A percentile compares a stretch with the other conserved stretches of the same genome.
Conservation (phyloP, 2,329 filamentous ascomycete genomes). For the Gnomoniopsis smithogilvyi region DNA sequence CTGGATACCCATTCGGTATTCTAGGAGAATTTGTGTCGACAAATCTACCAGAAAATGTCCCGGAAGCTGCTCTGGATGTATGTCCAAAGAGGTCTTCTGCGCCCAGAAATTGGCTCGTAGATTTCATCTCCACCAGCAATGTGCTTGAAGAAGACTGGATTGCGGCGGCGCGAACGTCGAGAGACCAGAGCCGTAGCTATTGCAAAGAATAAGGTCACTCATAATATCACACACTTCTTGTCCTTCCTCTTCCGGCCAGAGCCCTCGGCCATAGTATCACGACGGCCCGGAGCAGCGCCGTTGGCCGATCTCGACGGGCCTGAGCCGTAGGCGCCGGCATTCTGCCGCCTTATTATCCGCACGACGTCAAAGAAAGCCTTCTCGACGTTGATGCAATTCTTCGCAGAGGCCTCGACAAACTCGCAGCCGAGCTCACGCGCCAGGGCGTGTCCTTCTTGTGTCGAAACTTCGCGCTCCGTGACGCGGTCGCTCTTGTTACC, state of each 20-base stretch:
- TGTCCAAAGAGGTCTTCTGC: neutral
- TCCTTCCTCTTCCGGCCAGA: conserved; percentile 28
- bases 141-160: neutral
- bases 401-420: conserved; percentile 94
- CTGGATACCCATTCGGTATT: neutral
- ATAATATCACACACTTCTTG: conserved; percentile 42
- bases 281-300: conserved; percentile 25
- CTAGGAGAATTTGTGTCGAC: neutral
- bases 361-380: conserved; percentile 99
- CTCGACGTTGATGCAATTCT: conserved; percentile 97
- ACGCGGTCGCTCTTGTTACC: conserved; percentile 98
- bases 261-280: conserved; percentile 23
- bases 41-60: neutral
- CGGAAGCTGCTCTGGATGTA: neutral
- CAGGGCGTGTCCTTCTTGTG: conserved; percentile 89
- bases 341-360: conserved; percentile 79
- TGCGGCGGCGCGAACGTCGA: neutral
- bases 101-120: neutral
- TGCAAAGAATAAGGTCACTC: conserved; percentile 19
- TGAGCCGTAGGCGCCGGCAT: conserved; percentile 52
- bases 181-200: neutral
- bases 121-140: neutral
- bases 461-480: conserved; percentile 93
- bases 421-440: conserved; percentile 92
- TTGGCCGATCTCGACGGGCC: conserved; percentile 29